Base-by-base conservation (phyloP, 306 rosid genomes). In the Leucaena leucocephala region DNA sequence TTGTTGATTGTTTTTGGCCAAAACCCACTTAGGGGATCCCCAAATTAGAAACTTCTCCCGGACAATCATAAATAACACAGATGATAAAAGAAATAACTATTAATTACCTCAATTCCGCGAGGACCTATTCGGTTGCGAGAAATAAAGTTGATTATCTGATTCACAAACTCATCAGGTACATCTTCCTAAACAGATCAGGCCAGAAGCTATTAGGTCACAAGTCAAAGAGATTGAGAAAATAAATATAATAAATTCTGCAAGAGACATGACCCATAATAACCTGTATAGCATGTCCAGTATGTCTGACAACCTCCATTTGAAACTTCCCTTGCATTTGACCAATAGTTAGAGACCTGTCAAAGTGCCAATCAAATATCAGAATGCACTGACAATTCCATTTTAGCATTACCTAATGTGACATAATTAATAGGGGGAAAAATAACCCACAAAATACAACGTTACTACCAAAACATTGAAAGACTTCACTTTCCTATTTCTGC, bases 291-390 rank as follows among this genome's bases (percentile, higher is more conserved):
- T 95, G 99, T 84, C 99, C 98, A 9, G 94, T 85, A 76, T 93
- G 94, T 72, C 94, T 87, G 72, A 95, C 93, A 36, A 95, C 93
- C 54, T 89, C 80, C 98, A 93, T 93, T 79, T 95, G 99, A 84
- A 93, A 95, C 93, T 95, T 95, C 70, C 99, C 99, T 90, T 95
- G 99, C 99, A 95, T 95, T 89, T 95, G 99, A 84, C 99, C 99
- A 78, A 95, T 93, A 73, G 98, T 95, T 38, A 92, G 96, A 84
- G 97, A 61, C 83, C 99, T 95, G 91, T 79, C 64, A 79, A 62
- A 85, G 52, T 40, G 48, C 65, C 55, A 72, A 67, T 39, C 75
- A 83, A 68, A 66, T 54, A 66, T 82, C 69, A 75, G 64, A 82
- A 82, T 27, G 39, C 50, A 52, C 34, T 64, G 67, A 66, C 69